A percentile compares a stretch with the other conserved stretches of the same genome.
phyloP scores from a whole-genome alignment of 179 eudicot genomes.

The Corrigiola litoralis region DNA sequence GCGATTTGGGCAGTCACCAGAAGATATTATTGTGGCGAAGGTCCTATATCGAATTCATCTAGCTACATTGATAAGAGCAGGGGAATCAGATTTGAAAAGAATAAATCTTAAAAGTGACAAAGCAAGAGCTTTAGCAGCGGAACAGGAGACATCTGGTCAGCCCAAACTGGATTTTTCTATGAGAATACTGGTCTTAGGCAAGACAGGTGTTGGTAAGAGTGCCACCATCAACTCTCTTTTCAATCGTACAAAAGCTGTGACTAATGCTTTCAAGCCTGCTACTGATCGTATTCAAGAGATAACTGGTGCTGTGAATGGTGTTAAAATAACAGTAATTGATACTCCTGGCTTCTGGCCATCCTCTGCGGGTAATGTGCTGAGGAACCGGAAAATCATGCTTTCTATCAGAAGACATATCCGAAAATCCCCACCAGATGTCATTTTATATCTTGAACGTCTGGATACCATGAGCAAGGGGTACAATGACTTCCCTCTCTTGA shows the following conservation, averaged over 20 bases:
- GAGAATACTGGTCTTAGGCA: slow-evolving; percentile 70
- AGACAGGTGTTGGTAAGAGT: slow-evolving; percentile 93
- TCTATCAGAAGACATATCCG: slow-evolving; percentile 56
- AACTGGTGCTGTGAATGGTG: slow-evolving; percentile 60
- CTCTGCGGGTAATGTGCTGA: slow-evolving; percentile 44
- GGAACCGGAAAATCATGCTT: slow-evolving; percentile 64
- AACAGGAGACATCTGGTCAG: slow-evolving; percentile 55
- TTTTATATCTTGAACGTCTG: slow-evolving; percentile 83
- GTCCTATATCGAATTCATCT: slow-evolving; percentile 85
- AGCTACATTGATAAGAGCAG: slow-evolving; percentile 73
- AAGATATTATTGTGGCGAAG: slow-evolving; percentile 71
- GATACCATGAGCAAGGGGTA: slow-evolving; percentile 60
- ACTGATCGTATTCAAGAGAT: slow-evolving; percentile 70
- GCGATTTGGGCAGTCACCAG: slow-evolving; percentile 59
- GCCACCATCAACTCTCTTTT: slow-evolving; percentile 89
- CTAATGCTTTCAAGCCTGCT: slow-evolving; percentile 78
- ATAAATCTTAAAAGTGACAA: slow-evolving; percentile 56
- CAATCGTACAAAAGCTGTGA: slow-evolving; percentile 56
- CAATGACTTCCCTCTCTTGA: slow-evolving; percentile 75
- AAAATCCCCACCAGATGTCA: slow-evolving; percentile 77
- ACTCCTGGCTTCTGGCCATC: slow-evolving; percentile 89
- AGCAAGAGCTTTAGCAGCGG: slow-evolving; percentile 58
- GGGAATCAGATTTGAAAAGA: slow-evolving; percentile 81
- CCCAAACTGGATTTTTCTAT: slow-evolving; percentile 66
- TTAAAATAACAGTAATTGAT: slow-evolving; percentile 64